Evolutionary conservation across 164 flowering plant genomes (phyloP).

Genomic region (Vitis riparia): DNA sequence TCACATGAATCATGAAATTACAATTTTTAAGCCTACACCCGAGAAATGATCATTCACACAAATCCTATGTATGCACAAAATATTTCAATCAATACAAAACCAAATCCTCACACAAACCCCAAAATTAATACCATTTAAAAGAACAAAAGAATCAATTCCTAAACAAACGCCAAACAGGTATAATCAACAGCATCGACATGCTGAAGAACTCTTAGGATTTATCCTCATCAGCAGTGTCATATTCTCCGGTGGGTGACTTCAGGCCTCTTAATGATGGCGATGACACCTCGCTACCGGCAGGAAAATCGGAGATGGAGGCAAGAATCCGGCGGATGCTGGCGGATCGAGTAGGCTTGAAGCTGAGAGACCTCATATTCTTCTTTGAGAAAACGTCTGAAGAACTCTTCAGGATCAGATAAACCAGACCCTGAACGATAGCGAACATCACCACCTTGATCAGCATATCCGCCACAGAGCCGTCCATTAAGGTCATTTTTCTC

Average conservation of each 20-base stretch:
- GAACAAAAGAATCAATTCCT: too few species aligned
- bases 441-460: slow-evolving; percentile 47
- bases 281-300: slow-evolving; percentile 16
- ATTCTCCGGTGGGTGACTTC: background rate
- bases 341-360: slow-evolving; percentile 39
- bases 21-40: too few species aligned
- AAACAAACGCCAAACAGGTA: too few species aligned
- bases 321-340: slow-evolving; percentile 39
- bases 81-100: too few species aligned
- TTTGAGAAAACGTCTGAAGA: slow-evolving; percentile 48
- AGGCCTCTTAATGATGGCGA: slow-evolving; percentile 10
- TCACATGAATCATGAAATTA: too few species aligned
- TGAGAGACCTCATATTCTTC: slow-evolving; percentile 26
- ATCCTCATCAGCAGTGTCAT: background rate
- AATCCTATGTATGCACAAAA: too few species aligned
- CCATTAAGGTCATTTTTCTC: slow-evolving; percentile 4
- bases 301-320: slow-evolving; percentile 45
- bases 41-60: too few species aligned
- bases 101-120: too few species aligned
- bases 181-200: too few species aligned
- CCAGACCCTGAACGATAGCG: slow-evolving; percentile 47
- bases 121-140: too few species aligned
- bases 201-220: background rate
- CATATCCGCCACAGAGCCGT: slow-evolving; percentile 17
- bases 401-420: slow-evolving; percentile 49